Base-by-base conservation (phyloP, 805 yeast species). In the Diddensiella santjacobensis region DNA sequence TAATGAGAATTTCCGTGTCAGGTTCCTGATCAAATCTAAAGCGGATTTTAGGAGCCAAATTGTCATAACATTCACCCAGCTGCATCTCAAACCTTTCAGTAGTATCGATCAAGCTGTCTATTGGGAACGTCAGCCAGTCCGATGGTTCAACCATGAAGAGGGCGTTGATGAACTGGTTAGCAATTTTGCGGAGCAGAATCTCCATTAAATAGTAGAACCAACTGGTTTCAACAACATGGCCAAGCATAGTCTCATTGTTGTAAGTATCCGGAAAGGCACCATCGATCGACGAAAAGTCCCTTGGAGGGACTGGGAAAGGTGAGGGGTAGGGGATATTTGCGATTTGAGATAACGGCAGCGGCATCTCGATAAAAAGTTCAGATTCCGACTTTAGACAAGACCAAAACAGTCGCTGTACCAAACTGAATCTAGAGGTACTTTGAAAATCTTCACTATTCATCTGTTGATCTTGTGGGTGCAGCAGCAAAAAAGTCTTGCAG, bases 401-500 rank as follows among this genome's bases (percentile, higher is more conserved):
- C 54, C 54, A 51, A 37, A 48, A 51, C n/a, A 51, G 44, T 3
- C 54, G 42, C 40, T 51, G 54, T 37, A 49, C 54, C 2, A 50
- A 33, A 40, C 47, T 37, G n/a, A 42, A 24, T n/a, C 48, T 22
- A 3, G 52, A 42, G 19, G 36, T 44, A 8, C 40, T 22, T 10
- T 44, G 30, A 13, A 26, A 26, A 17, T 22, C 15, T 13, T 17
- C 22, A 19, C 22, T n/a, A 24, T 15, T 33, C 50, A 15, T 11
- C 31, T 46, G 24, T 38, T 6, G 13, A n/a, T 19, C 29, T 17
- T 24, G 26, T 38, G 48, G 22, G 29, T 46, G 41, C 18, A 43
- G 37, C 33, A 47, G 33, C 19, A 51, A 29, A 30, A 46, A 48
- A 3, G 51, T 44, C 22, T 49, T 47, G 37, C 47, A 48, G 10